Evolutionary conservation across 768 basidiomycete genomes (phyloP), one percentile per base, ranked within the genome.

Genomic region (Mycena albidolilacea): DNA sequence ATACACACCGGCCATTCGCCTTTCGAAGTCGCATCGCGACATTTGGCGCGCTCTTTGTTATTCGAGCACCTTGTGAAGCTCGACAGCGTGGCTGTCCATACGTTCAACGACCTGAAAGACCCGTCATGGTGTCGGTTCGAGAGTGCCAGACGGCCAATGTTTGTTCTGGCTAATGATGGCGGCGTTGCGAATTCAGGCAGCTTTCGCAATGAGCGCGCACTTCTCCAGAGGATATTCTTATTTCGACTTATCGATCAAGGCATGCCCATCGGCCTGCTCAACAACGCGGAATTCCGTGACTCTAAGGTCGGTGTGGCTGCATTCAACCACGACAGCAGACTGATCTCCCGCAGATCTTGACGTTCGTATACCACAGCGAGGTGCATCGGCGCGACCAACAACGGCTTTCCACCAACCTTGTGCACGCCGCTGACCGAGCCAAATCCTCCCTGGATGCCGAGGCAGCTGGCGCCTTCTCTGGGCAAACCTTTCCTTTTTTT

Each of bases 91-190:
- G 72, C 81, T 1, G 84, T 92, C 5, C 83, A 87, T 67, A 79
- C 79, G 0, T 93, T 93, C 72, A 59, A 80, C 8, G 81, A 80
- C 68, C 76, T 88, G 4, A 71, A 79, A 2, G 91, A 92, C 77
- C 82, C 83, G 0, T 77, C 68, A 1, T 93, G 92, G 92, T 69
- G 77, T 10, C 78, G 79, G 3, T 91, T 90, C 75, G 83, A 82
- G 43, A 70, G 78, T 23, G 71, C 75, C 15, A 83, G 79, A 71
- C 87, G 67, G 90, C 92, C 93, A 1, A 92, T 93, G 91, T 92
- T 92, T 68, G 84, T 89, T 38, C 82, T 93, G 81, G 81, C 84
- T 21, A 87, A 89, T 70, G 91, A 91, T 66, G 91, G 90, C 9
- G 88, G 85, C 9, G 57, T 80, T 5, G 69, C 76, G 5, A 69